Evolutionary conservation across 306 rosid genomes (phyloP).

Genomic region (Gastrolobium villosum): DNA sequence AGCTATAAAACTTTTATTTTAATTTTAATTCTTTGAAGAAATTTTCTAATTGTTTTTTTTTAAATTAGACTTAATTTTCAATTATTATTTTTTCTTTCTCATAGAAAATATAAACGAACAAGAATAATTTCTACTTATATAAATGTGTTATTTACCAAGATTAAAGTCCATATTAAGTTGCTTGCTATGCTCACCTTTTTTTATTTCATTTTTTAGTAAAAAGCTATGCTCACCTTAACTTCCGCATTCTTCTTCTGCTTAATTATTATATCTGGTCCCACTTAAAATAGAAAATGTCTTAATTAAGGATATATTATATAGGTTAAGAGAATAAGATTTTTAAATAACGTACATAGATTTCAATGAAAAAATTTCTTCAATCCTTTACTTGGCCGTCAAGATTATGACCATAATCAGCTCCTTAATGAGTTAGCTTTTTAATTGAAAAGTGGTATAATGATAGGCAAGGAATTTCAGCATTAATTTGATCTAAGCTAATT

Average conservation of each 20-base stretch:
- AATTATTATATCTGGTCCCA: constrained; percentile 23
- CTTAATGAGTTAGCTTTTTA: constrained; percentile 1
- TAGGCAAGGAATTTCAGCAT: constrained; percentile 33
- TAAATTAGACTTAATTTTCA: too few species aligned
- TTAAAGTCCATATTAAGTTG: constrained; percentile 3
- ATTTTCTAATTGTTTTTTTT: too few species aligned
- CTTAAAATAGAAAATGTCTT: background rate
- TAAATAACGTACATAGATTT: background rate
- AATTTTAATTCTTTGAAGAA: too few species aligned
- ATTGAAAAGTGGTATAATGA: constrained; percentile 21
- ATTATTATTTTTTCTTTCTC: too few species aligned
- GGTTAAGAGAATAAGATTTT: background rate
- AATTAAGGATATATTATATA: background rate
- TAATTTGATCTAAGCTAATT: constrained; percentile 26
- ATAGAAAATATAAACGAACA: too few species aligned
- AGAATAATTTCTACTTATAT: too few species aligned
- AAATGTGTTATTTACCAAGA: background rate
- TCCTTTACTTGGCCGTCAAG: constrained; percentile 45
- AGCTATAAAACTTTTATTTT: too few species aligned
- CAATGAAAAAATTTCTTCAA: background rate
- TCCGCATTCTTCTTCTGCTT: background rate
- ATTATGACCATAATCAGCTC: constrained; percentile 31
- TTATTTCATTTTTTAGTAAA: too few species aligned
- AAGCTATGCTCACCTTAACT: background rate
- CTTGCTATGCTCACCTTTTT: background rate